Base-by-base conservation (phyloP, 495 filamentous ascomycete genomes). In the Penicillium taxi region DNA sequence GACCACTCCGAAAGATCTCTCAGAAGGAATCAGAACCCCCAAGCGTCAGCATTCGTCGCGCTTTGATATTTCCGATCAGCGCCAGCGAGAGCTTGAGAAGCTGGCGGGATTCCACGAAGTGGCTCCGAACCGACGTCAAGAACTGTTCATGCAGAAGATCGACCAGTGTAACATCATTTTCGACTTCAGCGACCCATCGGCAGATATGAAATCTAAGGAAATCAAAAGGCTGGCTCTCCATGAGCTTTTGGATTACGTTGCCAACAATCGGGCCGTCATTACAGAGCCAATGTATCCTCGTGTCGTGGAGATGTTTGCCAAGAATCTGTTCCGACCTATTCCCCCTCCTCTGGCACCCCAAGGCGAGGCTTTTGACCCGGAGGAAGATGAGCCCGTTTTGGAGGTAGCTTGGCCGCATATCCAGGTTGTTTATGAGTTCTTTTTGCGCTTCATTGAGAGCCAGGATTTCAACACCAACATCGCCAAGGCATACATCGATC, bases 381-480 rank as follows among this genome's bases (percentile, higher is more conserved):
- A 99, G 63, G 91, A 99, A 63, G 91, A 99, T 51, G 91, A 99
- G 48, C 91, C 91, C 9, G 91, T 99, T 6, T 70, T 99, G 39
- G 91, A 99, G 66, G 93, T 99, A 9, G 93, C 91, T 8, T 99
- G 91, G 91, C 91, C 91, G 9, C 91, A 99, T 58, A 99, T 99
- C 35, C 91, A 99, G 60, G 93, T 96, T 23, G 93, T 99, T 18
- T 99, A 99, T 54, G 91, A 99, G 61, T 99, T 99, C 69, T 99
- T 99, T 70, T 70, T 99, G 37, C 70, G 91, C 31, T 99, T 96
- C 64, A 99, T 99, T 50, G 91, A 99, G 55, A 99, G 91, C 59
- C 93, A 96, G 59, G 91, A 99, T 56, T 99, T 99, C 78, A 99
- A 99, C 63, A 99, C 91, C 22, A 99, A 99, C 60, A 94, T 95